phyloP scores from a whole-genome alignment of 78 protist species.

The Dictyostelium brefeldianum region DNA sequence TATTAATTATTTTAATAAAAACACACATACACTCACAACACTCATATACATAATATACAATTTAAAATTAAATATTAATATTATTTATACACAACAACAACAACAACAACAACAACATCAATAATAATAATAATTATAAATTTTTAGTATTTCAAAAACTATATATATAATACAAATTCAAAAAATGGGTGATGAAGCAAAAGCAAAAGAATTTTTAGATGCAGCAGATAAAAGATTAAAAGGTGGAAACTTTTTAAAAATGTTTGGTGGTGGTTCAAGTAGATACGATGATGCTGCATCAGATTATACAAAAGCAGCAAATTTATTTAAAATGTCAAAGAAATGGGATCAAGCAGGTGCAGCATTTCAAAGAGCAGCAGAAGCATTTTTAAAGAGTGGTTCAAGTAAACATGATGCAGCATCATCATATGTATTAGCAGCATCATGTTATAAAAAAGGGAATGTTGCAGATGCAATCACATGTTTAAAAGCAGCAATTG shows the following conservation, averaged over 20 bases:
- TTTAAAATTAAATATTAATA: neutral
- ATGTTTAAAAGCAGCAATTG: constrained; percentile 69
- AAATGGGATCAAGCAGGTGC: constrained; percentile 89
- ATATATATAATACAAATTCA: neutral
- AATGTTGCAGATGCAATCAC: constrained; percentile 61
- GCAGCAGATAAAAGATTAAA: constrained; percentile 85
- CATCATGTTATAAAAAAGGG: constrained; percentile 79
- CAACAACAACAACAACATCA: neutral
- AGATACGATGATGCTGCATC: constrained; percentile 85
- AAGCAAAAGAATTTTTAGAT: constrained; percentile 82
- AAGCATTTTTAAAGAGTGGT: constrained; percentile 50
- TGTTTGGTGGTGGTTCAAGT: constrained; percentile 58
- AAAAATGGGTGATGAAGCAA: constrained; percentile 66
- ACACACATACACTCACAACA: too few species aligned
- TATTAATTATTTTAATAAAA: too few species aligned
- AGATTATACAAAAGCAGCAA: constrained; percentile 84
- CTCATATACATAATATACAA: too few species aligned
- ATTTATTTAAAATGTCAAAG: constrained; percentile 80
- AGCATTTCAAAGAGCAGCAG: constrained; percentile 77
- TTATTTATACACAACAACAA: neutral
- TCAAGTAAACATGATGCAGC: constrained; percentile 84
- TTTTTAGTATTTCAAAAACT: neutral
- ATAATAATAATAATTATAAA: neutral
- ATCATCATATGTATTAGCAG: constrained; percentile 75
- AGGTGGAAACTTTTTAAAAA: constrained; percentile 16